phyloP scores from a whole-genome alignment of 1,284 basidiomycete genomes.

The Cronartium quercuum region DNA sequence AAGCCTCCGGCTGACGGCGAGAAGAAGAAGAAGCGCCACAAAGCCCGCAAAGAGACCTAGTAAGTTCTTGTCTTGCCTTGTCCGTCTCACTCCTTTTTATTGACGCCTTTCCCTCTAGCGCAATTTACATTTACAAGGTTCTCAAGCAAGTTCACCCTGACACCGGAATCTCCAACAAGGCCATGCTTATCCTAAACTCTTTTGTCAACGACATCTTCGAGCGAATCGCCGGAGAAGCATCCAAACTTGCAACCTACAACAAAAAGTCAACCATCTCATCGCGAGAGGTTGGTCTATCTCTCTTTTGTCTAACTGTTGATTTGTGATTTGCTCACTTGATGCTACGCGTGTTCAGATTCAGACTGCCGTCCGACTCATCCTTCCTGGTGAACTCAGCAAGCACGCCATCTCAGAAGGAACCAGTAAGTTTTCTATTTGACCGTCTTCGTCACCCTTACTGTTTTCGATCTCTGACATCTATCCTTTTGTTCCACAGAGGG shows the following conservation, averaged over 20 bases:
- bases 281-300: constrained; percentile 55
- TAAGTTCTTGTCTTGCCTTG: constrained; percentile 42
- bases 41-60: constrained; percentile 56
- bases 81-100: constrained; percentile 39
- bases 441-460: constrained; percentile 50
- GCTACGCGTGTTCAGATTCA: constrained; percentile 58
- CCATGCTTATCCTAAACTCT: constrained; percentile 88
- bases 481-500: constrained; percentile 31
- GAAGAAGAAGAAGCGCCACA: constrained; percentile 61
- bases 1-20: constrained; percentile 55
- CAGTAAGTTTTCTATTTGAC: constrained; percentile 44
- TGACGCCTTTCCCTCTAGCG: constrained; percentile 28
- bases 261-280: constrained; percentile 92
- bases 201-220: constrained; percentile 64
- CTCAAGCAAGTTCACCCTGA: constrained; percentile 91
- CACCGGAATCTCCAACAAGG: constrained; percentile 95
- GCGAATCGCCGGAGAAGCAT: constrained; percentile 81
- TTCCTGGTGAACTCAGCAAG: constrained; percentile 78
- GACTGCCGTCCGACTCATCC: constrained; percentile 81
- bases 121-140: constrained; percentile 80
- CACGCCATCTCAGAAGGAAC: constrained; percentile 72
- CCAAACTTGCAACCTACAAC: constrained; percentile 83
- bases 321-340: constrained; percentile 45
- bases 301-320: neutral
- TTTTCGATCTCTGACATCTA: neutral